Base-by-base conservation (phyloP, 2,329 filamentous ascomycete genomes). In the Exserohilum turcica region DNA sequence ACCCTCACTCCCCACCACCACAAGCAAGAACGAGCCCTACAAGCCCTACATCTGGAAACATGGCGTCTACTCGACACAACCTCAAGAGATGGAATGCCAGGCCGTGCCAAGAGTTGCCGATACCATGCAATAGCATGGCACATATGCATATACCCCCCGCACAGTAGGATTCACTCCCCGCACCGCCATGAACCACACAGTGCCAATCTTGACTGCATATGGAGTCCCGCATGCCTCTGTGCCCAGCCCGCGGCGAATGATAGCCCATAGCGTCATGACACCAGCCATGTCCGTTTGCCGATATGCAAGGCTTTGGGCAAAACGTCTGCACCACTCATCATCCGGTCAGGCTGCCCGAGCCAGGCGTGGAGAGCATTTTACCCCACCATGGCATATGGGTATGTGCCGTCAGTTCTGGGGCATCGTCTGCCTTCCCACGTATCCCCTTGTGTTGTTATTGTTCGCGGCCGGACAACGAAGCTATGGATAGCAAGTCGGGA, bases 401-500 rank as follows among this genome's bases (percentile, higher is more conserved):
- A 29, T n/a, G n/a, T n/a, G n/a, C n/a, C n/a, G 13, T 18, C 27
- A 38, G 21, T 49, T 19, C 32, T 7, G 19, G 19, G 5, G 36
- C 18, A 16, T 10, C 27, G 18, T 13, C 36, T 19, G 39, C 16
- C 32, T 8, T 19, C 40, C 13, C n/a, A n/a, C n/a, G n/a, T 5
- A 9, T 21, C 29, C 24, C 19, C 33, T 5, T 10, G 31, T 27
- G 2, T 36, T 7, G 3, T 13, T n/a, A 5, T 31, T 24, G 10
- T 21, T 9, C 3, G 13, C 42, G 21, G 7, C 1, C 2, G 24
- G 16, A 33, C 45, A 28, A 16, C 12, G 12, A 33, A 29, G 37
- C 10, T 15, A 70, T 69, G 65, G 56, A 64, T 3, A 48, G 40
- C 7, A 70, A 70, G 27, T 44, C 58, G 18, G 51, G 57, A 31